These are phyloP conservation scores for Ricinus communis DNA, from an alignment of 345 rosid species.

Conservation along the genomic window DNA sequence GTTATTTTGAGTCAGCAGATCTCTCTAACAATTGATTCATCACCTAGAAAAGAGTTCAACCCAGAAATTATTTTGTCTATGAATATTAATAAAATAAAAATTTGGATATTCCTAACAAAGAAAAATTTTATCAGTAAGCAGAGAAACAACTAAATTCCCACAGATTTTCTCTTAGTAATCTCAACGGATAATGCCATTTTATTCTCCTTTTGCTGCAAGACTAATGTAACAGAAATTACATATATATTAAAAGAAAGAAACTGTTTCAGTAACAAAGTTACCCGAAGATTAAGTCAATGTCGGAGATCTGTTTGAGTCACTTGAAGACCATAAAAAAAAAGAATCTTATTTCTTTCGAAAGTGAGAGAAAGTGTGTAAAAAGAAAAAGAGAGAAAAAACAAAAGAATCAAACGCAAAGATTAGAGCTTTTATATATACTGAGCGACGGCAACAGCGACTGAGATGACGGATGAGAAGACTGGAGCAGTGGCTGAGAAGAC, in stretches of 20 bases:
- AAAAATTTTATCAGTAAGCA: not conserved
- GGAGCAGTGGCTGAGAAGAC: too few species aligned
- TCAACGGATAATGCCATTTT: conserved; percentile 43
- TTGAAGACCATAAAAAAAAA: conserved; percentile 15
- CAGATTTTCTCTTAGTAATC: conserved; percentile 31
- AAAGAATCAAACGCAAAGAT: conserved; percentile 22
- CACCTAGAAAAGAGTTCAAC: not conserved
- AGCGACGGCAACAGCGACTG: too few species aligned
- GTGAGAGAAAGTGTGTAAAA: conserved; percentile 15
- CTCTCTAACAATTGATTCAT: conserved; percentile 14
- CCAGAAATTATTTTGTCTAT: not conserved
- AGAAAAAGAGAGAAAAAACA: not conserved
- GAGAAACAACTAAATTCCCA: conserved; percentile 31
- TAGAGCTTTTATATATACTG: conserved; percentile 17
- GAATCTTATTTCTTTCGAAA: not conserved
- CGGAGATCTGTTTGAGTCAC: conserved; percentile 47
- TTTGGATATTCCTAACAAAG: not conserved
- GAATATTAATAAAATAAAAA: not conserved
- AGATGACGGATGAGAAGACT: too few species aligned
- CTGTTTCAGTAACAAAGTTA: conserved; percentile 17
- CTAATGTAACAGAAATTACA: conserved; percentile 13
- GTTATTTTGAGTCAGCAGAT: conserved; percentile 2
- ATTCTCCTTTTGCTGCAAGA: conserved; percentile 35
- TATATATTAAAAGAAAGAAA: not conserved
- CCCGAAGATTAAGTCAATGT: conserved; percentile 52